Evolutionary conservation across 805 yeast genomes (phyloP), one percentile per base, ranked within the genome.

Genomic region (Wickerhamiella vanderwaltii): DNA sequence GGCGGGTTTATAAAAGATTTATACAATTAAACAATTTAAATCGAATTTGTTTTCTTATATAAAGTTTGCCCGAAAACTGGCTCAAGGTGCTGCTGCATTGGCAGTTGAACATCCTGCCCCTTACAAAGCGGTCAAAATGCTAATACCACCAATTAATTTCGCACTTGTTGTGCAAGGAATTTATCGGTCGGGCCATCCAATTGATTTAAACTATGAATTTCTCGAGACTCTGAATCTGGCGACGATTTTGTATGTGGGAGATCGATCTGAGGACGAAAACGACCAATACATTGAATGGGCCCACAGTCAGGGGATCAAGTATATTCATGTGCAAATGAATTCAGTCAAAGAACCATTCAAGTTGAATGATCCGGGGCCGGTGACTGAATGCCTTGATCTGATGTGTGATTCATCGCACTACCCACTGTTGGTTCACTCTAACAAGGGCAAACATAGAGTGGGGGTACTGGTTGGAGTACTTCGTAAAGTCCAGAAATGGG

Each of bases 401-500:
- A 49, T 64, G 4, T 43, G 56, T 12, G 68, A 65, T 45, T 32
- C 53, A 17, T 73, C 76, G 11, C 86, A 86, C 57, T 84, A 80
- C 56, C 98, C 98, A 1, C 75, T 88, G 9, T 65, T 88, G 43
- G 72, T 88, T 9, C 97, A 91, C 58, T 85, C 95, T 3, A 85
- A 91, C 60, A 88, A 88, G 63, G 98, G 98, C n/a, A 91, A 91
- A 59, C 98, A 88, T 58, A 63, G 98, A 32, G 87, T 85, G 2
- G 97, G 97, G 0, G 87, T 91, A 1, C 66, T 87, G 31, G 93
- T 87, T n/a, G 98, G 95, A 0, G 68, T 85, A 23, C 77, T 88
- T 70, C 64, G 98, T 37, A 85, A 84, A 55, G 63, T 86, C 35
- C 95, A 86, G 60, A 93, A 93, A 1, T 88, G 98, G 98, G 76